Base-by-base conservation (phyloP, 306 rosid species). In the Quercus bicolor region DNA sequence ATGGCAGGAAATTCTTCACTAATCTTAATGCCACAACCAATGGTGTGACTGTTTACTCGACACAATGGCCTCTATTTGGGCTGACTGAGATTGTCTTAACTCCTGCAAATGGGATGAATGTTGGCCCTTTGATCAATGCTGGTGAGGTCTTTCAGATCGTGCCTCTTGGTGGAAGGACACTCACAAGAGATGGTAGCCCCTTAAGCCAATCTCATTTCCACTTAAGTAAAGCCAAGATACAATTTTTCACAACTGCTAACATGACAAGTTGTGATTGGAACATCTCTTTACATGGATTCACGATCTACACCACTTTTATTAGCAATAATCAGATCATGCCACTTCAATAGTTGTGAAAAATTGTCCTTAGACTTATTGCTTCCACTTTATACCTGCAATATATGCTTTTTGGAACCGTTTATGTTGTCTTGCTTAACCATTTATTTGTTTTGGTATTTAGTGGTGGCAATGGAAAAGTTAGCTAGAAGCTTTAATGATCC, bases 71-170 rank as follows among this genome's bases (percentile, higher is more conserved):
- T 20, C 88, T 94, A 13, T 87, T 85, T 4, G 98, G 98, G 10
- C 86, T 69, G 77, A 91, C 92, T 40, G 56, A 81, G 72, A 78
- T 94, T 60, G 64, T 83, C 37, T 5, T 94, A 81, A 78, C 77
- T 79, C 94, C 98, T 59, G 73, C 52, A 11, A 40, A 0, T 16
- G 89, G 73, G 2, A 37, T 33, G 21, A 84, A 85, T 4, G 93
- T 88, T 68, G 97, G 97, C 16, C 98, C 98, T 14, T 66, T 94
- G 70, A 84, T 94, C 79, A 87, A 81, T 81, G 97, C 95, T 18
- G 98, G 84, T 24, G 98, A 94, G 82, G 52, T 89, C 75, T 83
- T 82, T 81, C 95, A 88, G 76, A 40, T 94, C 81, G 64, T 92
- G 59, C 97, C 97, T 54, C 97, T 89, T 62, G 84, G 82, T 70